Percentiles rank a stretch among this genome's conserved stretches.
Conservation (phyloP, 1,284 basidiomycete species). For the Pseudozyma pruni region DNA sequence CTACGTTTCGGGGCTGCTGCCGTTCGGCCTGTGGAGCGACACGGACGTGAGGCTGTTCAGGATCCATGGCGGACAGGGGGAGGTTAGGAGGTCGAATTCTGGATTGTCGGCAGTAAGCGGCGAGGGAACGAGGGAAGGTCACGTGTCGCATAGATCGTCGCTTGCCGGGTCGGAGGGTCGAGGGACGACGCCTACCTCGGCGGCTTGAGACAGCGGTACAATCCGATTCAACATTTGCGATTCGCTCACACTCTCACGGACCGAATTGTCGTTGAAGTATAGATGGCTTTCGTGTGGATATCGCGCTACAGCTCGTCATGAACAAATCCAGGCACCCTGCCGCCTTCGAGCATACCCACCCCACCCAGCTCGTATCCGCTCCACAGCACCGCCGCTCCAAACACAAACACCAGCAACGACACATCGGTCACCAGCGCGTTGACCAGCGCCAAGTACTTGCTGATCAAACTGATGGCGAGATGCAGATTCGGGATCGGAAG, state of each 20-base stretch:
- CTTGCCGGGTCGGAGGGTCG: not conserved
- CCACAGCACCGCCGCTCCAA: conserved; percentile 50
- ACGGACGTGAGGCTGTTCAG: conserved; percentile 42
- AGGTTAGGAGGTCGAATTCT: not conserved
- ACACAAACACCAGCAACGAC: conserved; percentile 53
- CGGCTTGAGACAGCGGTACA: too few relatives aligned
- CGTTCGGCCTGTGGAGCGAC: conserved; percentile 53
- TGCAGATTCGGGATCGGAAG: conserved; percentile 42
- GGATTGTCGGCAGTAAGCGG: not conserved
- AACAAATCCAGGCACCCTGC: not conserved
- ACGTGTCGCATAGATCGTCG: conserved; percentile 6
- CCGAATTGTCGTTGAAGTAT: not conserved
- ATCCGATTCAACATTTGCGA: not conserved
- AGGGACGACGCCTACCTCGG: too few relatives aligned
- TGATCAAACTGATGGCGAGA: conserved; percentile 18
- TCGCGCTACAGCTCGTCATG: conserved; percentile 34
- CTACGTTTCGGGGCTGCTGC: conserved; percentile 49
- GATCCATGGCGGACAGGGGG: conserved; percentile 18
- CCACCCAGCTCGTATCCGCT: conserved; percentile 28
- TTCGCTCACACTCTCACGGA: not conserved
- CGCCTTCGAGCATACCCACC: conserved; percentile 19
- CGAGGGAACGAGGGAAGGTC: too few relatives aligned
- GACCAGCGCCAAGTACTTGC: conserved; percentile 39
- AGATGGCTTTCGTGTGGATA: too few relatives aligned
- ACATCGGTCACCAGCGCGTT: conserved; percentile 51